Percentiles rank a stretch among this genome's conserved stretches.
Conservation (phyloP, 2,329 filamentous ascomycete species). For the Claviceps paspali region DNA sequence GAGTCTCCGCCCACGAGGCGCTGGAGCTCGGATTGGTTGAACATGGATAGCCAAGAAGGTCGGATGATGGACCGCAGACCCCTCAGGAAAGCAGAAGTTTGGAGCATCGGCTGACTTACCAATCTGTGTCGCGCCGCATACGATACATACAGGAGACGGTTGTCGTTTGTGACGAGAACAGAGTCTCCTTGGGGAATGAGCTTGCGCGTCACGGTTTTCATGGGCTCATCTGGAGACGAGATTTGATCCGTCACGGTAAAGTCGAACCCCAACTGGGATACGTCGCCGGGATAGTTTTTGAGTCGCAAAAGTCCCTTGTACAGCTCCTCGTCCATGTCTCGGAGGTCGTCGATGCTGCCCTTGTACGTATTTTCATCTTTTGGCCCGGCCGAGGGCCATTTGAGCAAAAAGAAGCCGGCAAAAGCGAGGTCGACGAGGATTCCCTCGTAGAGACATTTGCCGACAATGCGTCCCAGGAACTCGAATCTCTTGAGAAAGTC, state of each 20-base stretch:
- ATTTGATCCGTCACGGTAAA: constrained; percentile 74
- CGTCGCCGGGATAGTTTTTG: constrained; percentile 73
- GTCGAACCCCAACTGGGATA: constrained; percentile 56
- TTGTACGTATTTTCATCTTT: constrained; percentile 59
- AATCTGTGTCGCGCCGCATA: constrained; percentile 81
- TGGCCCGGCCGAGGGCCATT: constrained; percentile 67
- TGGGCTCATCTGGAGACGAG: constrained; percentile 27
- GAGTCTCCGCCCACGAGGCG: constrained; percentile 82
- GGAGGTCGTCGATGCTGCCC: constrained; percentile 85
- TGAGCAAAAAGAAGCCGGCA: constrained; percentile 87
- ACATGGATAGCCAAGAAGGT: constrained; percentile 92
- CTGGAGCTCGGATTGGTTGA: constrained; percentile 91
- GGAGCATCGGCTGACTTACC: constrained; percentile 60
- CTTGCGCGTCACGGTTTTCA: constrained; percentile 54
- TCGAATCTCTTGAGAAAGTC: constrained; percentile 64
- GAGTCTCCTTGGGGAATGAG: constrained; percentile 65
- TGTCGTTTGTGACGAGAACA: constrained; percentile 74
- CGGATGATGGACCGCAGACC: constrained; percentile 81
- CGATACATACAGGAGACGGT: constrained; percentile 86
- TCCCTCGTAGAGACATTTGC: constrained; percentile 94
- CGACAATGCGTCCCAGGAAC: constrained; percentile 82
- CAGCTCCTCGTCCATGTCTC: constrained; percentile 78
- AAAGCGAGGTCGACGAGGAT: constrained; percentile 89
- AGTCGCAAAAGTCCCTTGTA: constrained; percentile 73
- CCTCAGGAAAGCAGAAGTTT: constrained; percentile 75